Percentiles rank a stretch among this genome's conserved stretches.
Conservation (phyloP, 441 rosid species). For the Kokia cookei region DNA sequence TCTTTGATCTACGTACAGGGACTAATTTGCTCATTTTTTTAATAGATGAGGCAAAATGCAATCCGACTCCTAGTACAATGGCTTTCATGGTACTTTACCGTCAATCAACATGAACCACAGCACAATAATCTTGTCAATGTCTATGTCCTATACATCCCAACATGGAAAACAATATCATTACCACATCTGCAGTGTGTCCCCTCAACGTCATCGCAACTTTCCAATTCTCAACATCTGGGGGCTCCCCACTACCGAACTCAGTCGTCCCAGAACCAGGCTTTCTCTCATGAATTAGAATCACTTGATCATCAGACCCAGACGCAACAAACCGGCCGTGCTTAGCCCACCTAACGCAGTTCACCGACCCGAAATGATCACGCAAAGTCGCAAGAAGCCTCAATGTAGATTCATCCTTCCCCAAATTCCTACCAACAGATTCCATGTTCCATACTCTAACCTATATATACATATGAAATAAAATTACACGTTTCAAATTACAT, state of each 20-base stretch:
- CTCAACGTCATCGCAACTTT: slow-evolving; percentile 92
- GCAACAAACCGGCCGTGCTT: slow-evolving; percentile 87
- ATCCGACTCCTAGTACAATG: no score
- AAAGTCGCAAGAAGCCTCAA: slow-evolving; percentile 92
- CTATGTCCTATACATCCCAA: background rate
- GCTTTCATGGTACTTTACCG: no score
- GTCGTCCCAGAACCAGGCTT: slow-evolving; percentile 98
- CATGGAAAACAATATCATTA: slow-evolving; percentile 36
- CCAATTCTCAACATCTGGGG: slow-evolving; percentile 98
- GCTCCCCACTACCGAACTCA: slow-evolving; percentile 98
- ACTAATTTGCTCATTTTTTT: no score
- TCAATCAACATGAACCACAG: background rate
- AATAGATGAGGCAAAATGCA: no score
- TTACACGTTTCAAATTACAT: no score
- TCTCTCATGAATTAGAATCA: slow-evolving; percentile 80
- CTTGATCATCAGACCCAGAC: slow-evolving; percentile 97
- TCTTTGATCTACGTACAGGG: no score
- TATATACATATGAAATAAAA: background rate
- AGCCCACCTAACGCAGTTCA: slow-evolving; percentile 99
- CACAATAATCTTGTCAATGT: background rate
- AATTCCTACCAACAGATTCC: slow-evolving; percentile 70
- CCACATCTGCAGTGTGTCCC: slow-evolving; percentile 99
- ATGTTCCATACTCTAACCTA: slow-evolving; percentile 96
- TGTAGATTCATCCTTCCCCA: slow-evolving; percentile 49
- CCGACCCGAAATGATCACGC: slow-evolving; percentile 97